phyloP scores from a whole-genome alignment of 2,329 filamentous ascomycete genomes.

The Mycocentrospora acerina region DNA sequence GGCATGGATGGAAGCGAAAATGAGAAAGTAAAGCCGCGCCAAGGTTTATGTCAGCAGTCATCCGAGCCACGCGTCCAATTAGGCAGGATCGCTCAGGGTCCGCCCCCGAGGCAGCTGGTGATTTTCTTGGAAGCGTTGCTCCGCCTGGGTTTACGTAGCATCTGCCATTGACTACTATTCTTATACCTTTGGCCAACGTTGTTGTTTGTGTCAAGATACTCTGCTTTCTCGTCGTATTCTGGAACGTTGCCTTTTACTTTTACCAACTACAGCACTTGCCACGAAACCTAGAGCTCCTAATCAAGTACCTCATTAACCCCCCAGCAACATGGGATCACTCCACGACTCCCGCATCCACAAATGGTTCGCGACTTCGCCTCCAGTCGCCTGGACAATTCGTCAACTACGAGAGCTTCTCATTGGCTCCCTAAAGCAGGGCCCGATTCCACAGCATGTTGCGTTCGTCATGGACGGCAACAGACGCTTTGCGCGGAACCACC shows the following conservation, averaged over 20 bases:
- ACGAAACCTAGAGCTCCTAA: constrained; percentile 10
- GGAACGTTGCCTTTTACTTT: constrained; percentile 2
- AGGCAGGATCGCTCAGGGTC: no score
- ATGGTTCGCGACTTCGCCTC: constrained; percentile 86
- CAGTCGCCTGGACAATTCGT: constrained; percentile 83
- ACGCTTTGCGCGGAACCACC: constrained; percentile 83
- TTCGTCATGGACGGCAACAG: constrained; percentile 99
- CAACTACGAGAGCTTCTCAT: constrained; percentile 83
- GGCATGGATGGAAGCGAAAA: constrained; percentile 16
- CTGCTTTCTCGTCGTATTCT: constrained; percentile 5
- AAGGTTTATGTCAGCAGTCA: constrained; percentile 13
- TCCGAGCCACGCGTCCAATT: background rate
- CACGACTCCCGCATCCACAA: constrained; percentile 63
- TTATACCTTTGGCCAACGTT: constrained; percentile 24
- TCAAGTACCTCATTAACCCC: constrained; percentile 17
- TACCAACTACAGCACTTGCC: constrained; percentile 2
- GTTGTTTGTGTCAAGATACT: constrained; percentile 25
- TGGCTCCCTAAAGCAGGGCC: constrained; percentile 83
- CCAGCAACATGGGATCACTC: constrained; percentile 48
- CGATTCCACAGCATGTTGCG: constrained; percentile 92
- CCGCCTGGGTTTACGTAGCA: constrained; percentile 31
- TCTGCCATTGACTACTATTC: constrained; percentile 21
- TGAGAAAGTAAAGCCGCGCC: constrained; percentile 9
- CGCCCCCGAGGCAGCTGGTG: constrained; percentile 14
- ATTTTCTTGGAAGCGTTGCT: constrained; percentile 19